Conservation (phyloP, 2,329 filamentous ascomycete genomes). For the Scytalidium sp. region DNA sequence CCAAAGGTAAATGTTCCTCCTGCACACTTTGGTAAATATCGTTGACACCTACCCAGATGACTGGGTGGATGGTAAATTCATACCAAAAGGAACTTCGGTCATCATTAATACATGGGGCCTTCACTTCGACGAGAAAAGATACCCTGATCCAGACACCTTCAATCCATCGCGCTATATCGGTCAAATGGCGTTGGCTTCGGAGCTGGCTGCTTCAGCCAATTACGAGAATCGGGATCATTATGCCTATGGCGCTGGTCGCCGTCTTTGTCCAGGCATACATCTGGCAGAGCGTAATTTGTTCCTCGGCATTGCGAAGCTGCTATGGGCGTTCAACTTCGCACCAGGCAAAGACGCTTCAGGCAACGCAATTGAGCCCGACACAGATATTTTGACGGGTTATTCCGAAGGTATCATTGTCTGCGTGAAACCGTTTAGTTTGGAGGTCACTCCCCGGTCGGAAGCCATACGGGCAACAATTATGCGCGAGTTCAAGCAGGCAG, state of each 20-base stretch:
- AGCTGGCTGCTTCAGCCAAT: slow-evolving; percentile 49
- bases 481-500: background rate
- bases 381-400: background rate
- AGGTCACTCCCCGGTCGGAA: background rate
- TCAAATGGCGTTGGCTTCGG: background rate
- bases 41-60: slow-evolving; percentile 12
- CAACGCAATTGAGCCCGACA: background rate
- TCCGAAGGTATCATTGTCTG: background rate
- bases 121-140: slow-evolving; percentile 30
- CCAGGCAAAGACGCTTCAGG: background rate
- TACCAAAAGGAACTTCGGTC: slow-evolving; percentile 31
- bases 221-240: slow-evolving; percentile 36
- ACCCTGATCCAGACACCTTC: slow-evolving; percentile 38
- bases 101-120: slow-evolving; percentile 35
- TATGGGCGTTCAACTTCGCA: slow-evolving; percentile 30
- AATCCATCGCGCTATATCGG: slow-evolving; percentile 36
- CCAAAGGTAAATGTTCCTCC: background rate
- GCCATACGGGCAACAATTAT: background rate
- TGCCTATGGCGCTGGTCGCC: slow-evolving; percentile 29
- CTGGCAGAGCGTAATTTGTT: slow-evolving; percentile 29
- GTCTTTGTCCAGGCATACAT: slow-evolving; percentile 33
- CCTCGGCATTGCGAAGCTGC: slow-evolving; percentile 24
- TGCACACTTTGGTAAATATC: background rate
- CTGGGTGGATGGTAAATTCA: slow-evolving; percentile 28
- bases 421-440: background rate